Base-by-base conservation (phyloP, 2,329 filamentous ascomycete species). In the Pseudogymnoascus sp. region DNA sequence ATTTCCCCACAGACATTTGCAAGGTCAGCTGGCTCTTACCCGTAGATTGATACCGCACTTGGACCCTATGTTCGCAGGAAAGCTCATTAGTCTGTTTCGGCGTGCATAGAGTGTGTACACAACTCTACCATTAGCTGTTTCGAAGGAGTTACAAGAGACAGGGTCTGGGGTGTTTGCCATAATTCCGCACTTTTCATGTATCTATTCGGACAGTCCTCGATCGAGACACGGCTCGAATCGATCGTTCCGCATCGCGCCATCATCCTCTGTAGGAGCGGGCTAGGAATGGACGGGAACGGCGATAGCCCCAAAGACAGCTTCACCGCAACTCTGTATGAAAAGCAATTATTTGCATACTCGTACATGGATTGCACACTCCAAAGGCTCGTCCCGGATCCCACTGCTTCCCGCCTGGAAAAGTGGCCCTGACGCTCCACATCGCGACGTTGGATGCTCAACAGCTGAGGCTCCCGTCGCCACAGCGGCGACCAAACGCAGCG, bases 1-100 rank as follows among this genome's bases (percentile, higher is more conserved):
- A 50, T 50, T 30, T 18, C 28, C 43, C 43, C 43, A 50, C 43
- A 50, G 43, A 50, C 43, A 28, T 50, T 50, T 50, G 25, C 43
- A 50, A 30, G 43, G 43, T 50, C 43, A 50, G 22, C 43, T 50
- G 22, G 12, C 25, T 16, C 11, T 30, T 50, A 50, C 43, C 22
- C 43, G 14, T 18, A 28, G 6, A 4, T 11, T 6, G 43, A 50
- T 25, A 43, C 25, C 39, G 25, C 43, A 50, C 43, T 50, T 50
- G 43, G 43, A 50, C 43, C 43, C 43, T 50, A 18, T 50, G 43
- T 50, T 50, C 43, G 43, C 43, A 50, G 14, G 12, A 30, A 5
- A 50, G 43, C 43, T 50, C 6, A 16, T 50, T 50, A 50, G 43
- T 50, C 25, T 25, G 22, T 50, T 50, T 50, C 43, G 43, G 14